Percentiles rank a stretch among this genome's conserved stretches.
phyloP scores from a whole-genome alignment of 2,329 filamentous ascomycete species.

The Talaromyces piceae region DNA sequence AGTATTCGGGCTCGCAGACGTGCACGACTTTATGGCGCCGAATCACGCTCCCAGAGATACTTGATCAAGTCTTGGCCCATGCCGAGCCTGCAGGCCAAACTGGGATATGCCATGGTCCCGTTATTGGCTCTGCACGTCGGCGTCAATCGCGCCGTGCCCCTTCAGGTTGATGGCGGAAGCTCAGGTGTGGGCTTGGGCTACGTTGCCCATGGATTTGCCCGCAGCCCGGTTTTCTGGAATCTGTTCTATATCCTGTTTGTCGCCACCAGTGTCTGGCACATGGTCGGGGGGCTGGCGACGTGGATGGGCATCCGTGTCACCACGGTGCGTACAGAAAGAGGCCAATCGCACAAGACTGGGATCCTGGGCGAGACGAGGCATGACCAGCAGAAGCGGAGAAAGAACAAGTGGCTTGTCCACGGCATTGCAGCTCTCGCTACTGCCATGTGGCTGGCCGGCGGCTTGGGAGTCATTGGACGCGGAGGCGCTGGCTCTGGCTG shows the following conservation, averaged over 20 bases:
- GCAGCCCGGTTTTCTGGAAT: constrained; percentile 60
- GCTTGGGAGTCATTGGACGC: constrained; percentile 67
- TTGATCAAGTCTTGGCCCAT: constrained; percentile 56
- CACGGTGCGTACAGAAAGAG: constrained; percentile 23
- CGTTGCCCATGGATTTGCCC: constrained; percentile 76
- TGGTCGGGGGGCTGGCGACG: constrained; percentile 76
- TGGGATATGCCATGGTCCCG: constrained; percentile 64
- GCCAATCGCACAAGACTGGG: constrained; percentile 24
- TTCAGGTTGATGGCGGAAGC: constrained; percentile 71
- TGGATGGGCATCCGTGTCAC: constrained; percentile 58
- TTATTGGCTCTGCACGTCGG: constrained; percentile 64
- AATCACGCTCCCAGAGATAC: constrained; percentile 46
- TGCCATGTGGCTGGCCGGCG: constrained; percentile 72
- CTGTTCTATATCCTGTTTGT: constrained; percentile 63
- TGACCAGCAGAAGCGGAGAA: constrained; percentile 48
- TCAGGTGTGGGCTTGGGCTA: constrained; percentile 80
- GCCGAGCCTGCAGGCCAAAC: constrained; percentile 60
- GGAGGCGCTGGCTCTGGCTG: constrained; percentile 66
- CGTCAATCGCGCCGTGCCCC: constrained; percentile 68
- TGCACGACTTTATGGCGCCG: constrained; percentile 66
- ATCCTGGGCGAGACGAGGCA: constrained; percentile 42
- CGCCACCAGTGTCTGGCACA: constrained; percentile 62
- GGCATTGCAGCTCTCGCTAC: constrained; percentile 51
- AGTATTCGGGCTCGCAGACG: constrained; percentile 66
- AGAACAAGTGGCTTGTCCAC: constrained; percentile 66